Percentiles rank a stretch among this genome's conserved stretches.
These are phyloP conservation scores for Setaria italica DNA, from an alignment of 202 grass and related monocot species.

Conservation along the genomic window DNA sequence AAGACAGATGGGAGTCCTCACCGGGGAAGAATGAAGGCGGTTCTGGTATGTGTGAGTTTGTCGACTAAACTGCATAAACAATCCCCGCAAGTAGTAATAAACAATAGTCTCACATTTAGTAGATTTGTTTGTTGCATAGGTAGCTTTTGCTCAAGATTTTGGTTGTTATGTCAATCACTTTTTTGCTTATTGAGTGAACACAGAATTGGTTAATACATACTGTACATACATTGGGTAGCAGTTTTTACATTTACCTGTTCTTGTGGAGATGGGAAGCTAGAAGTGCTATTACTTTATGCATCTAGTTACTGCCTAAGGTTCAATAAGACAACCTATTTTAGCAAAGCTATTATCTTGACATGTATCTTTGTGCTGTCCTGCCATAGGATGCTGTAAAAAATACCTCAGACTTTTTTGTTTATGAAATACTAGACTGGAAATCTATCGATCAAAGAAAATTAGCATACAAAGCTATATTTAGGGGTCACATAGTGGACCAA, in stretches of 20 bases:
- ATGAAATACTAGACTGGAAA: no score
- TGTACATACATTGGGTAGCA: not conserved
- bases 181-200: not conserved
- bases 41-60: conserved; percentile 17
- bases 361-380: not conserved
- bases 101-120: not conserved
- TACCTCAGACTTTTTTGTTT: no score
- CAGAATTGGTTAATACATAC: not conserved
- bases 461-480: not conserved
- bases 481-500: not conserved
- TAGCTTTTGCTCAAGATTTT: conserved; percentile 12
- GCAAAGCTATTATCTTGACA: not conserved
- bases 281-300: not conserved
- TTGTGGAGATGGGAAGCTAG: not conserved
- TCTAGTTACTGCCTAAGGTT: not conserved
- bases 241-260: not conserved
- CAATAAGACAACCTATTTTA: not conserved
- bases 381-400: no score
- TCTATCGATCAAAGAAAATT: no score
- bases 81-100: not conserved
- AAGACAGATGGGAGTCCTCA: conserved; percentile 67
- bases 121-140: not conserved
- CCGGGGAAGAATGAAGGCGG: conserved; percentile 23
- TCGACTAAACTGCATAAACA: conserved; percentile 15
- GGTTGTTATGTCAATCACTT: conserved; percentile 22